Conservation (phyloP, 1,284 basidiomycete species). For the Boletus putidus region DNA sequence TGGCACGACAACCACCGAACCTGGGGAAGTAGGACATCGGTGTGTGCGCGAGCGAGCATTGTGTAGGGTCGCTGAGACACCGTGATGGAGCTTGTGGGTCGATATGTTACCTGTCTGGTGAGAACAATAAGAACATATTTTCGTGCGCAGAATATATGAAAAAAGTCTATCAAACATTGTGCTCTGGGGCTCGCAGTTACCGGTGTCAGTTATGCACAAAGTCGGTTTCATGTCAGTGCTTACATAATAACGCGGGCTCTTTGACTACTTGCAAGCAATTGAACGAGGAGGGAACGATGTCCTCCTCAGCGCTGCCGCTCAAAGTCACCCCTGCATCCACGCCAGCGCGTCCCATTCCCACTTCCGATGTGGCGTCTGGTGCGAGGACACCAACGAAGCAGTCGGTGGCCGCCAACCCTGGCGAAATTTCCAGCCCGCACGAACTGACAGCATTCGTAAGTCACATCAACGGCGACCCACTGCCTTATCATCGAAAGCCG, state of each 20-base stretch:
- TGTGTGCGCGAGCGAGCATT: neutral
- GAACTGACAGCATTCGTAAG: constrained; percentile 80
- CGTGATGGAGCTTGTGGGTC: neutral
- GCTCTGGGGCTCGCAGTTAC: neutral
- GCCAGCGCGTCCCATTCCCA: constrained; percentile 45
- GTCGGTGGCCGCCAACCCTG: constrained; percentile 39
- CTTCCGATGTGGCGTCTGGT: constrained; percentile 38
- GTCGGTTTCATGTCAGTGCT: constrained; percentile 13
- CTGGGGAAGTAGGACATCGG: neutral
- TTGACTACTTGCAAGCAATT: neutral
- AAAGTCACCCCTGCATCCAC: constrained; percentile 55
- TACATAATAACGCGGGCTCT: constrained; percentile 23
- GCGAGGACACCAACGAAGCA: constrained; percentile 50
- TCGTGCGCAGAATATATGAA: neutral
- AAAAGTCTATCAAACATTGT: neutral
- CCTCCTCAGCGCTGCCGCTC: constrained; percentile 54
- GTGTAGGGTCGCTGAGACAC: constrained; percentile 3
- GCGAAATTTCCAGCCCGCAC: constrained; percentile 77
- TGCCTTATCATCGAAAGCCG: neutral
- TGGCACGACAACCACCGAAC: neutral
- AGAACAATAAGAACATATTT: constrained; percentile 13
- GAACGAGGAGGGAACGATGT: constrained; percentile 28
- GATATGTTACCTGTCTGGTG: neutral
- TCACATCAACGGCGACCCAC: constrained; percentile 22
- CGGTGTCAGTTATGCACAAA: constrained; percentile 12